phyloP scores from a whole-genome alignment of 2,329 filamentous ascomycete genomes.

The Gremmenia infestans region DNA sequence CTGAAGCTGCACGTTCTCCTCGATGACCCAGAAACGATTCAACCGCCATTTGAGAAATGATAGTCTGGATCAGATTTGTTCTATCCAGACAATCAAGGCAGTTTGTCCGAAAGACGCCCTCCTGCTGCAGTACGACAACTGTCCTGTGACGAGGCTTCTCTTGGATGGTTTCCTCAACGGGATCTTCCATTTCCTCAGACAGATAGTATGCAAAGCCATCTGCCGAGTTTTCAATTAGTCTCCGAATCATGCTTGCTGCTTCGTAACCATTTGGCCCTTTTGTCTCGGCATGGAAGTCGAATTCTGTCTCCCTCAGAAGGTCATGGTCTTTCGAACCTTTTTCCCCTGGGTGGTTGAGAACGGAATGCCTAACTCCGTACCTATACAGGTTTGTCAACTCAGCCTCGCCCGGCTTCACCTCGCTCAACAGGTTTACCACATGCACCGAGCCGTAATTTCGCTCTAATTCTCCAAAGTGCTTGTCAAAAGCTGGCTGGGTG shows the following conservation, averaged over 20 bases:
- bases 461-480: conserved; percentile 86
- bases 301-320: conserved; percentile 76
- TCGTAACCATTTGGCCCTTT: conserved; percentile 83
- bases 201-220: conserved; percentile 92
- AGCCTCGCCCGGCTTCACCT: conserved; percentile 77
- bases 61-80: conserved; percentile 92
- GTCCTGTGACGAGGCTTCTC: conserved; percentile 36
- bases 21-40: conserved; percentile 77
- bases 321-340: conserved; percentile 62
- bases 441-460: conserved; percentile 85
- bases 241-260: conserved; percentile 77
- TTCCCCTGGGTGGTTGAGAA: conserved; percentile 56
- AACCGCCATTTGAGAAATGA: conserved; percentile 89
- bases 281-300: conserved; percentile 95
- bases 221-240: conserved; percentile 71
- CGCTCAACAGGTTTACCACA: conserved; percentile 89
- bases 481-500: conserved; percentile 90
- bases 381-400: conserved; percentile 79
- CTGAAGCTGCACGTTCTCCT: conserved; percentile 61
- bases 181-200: conserved; percentile 58
- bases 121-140: conserved; percentile 78
- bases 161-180: conserved; percentile 33
- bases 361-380: conserved; percentile 68
- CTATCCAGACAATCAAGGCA: conserved; percentile 94
- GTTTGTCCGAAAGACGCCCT: conserved; percentile 93